phyloP scores from a whole-genome alignment of 2,329 filamentous ascomycete species.

The Alternaria brassicae region DNA sequence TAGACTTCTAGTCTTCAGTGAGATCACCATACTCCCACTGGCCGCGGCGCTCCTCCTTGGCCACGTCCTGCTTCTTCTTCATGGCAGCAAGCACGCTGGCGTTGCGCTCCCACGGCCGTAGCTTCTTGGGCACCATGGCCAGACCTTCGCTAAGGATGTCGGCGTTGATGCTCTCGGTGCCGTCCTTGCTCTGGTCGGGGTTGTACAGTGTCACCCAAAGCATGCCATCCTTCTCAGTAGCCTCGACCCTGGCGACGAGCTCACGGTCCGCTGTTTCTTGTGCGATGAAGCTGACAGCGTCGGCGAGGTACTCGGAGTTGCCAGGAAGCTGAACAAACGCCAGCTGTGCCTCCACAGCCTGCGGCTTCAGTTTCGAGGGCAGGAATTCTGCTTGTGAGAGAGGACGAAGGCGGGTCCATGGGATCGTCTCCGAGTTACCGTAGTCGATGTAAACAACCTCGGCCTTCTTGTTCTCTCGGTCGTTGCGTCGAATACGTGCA shows the following conservation, averaged over 20 bases:
- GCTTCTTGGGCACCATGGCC: constrained; percentile 89
- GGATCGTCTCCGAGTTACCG: constrained; percentile 88
- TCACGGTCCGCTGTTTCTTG: constrained; percentile 77
- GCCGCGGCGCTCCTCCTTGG: constrained; percentile 80
- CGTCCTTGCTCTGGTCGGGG: constrained; percentile 65
- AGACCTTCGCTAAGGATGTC: constrained; percentile 84
- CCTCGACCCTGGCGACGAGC: constrained; percentile 91
- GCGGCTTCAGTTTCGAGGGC: constrained; percentile 75
- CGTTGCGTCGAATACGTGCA: constrained; percentile 87
- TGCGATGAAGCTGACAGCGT: constrained; percentile 77
- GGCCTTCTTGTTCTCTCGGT: constrained; percentile 82
- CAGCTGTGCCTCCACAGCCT: constrained; percentile 85
- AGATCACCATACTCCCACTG: constrained; percentile 99
- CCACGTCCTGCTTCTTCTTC: constrained; percentile 75
- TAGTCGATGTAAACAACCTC: constrained; percentile 97
- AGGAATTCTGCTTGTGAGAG: constrained; percentile 81
- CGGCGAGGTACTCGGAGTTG: constrained; percentile 76
- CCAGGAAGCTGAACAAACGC: constrained; percentile 89
- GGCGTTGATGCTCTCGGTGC: constrained; percentile 85
- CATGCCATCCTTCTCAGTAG: constrained; percentile 78
- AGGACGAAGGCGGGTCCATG: constrained; percentile 84
- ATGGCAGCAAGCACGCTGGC: constrained; percentile 74
- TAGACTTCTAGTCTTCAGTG: constrained; percentile 65
- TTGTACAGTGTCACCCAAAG: constrained; percentile 91
- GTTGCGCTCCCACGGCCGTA: constrained; percentile 87